These are phyloP conservation scores for Effrenium voratum DNA, from an alignment of 73 alveolate species.

Conservation along the genomic window DNA sequence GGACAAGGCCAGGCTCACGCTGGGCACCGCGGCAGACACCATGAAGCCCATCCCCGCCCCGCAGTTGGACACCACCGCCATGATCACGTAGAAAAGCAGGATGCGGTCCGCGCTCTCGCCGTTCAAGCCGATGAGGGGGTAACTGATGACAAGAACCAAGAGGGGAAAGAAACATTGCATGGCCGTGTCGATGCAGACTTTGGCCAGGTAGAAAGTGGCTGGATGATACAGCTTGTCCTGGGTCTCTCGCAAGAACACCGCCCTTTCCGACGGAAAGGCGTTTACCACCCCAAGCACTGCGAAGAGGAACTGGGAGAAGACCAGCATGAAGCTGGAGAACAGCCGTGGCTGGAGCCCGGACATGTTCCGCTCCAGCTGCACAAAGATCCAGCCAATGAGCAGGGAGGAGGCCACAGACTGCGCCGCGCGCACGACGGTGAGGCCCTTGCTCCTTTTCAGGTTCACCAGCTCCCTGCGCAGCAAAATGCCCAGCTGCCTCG, in stretches of 20 bases:
- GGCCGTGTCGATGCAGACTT: conserved; percentile 31
- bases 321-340: conserved; percentile 74
- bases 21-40: conserved; percentile 81
- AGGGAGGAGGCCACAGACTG: conserved; percentile 62
- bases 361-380: conserved; percentile 82
- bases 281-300: conserved; percentile 64
- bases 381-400: conserved; percentile 60
- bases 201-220: conserved; percentile 65
- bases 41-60: conserved; percentile 69
- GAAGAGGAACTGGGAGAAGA: conserved; percentile 61
- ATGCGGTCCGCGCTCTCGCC: conserved; percentile 53
- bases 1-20: conserved; percentile 57
- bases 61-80: conserved; percentile 66
- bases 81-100: conserved; percentile 58
- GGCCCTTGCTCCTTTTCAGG: conserved; percentile 22
- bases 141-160: conserved; percentile 61
- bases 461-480: conserved; percentile 37
- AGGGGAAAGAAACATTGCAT: conserved; percentile 49
- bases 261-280: conserved; percentile 78
- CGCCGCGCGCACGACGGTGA: conserved; percentile 55
- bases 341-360: conserved; percentile 43
- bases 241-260: conserved; percentile 79
- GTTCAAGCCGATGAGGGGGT: conserved; percentile 61
- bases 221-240: conserved; percentile 90
- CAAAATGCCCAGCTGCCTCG: conserved; percentile 24